Evolutionary conservation across 2,329 filamentous ascomycete species (phyloP), one percentile per base, ranked within the genome.

Genomic region (Zymoseptoria ardabiliae): DNA sequence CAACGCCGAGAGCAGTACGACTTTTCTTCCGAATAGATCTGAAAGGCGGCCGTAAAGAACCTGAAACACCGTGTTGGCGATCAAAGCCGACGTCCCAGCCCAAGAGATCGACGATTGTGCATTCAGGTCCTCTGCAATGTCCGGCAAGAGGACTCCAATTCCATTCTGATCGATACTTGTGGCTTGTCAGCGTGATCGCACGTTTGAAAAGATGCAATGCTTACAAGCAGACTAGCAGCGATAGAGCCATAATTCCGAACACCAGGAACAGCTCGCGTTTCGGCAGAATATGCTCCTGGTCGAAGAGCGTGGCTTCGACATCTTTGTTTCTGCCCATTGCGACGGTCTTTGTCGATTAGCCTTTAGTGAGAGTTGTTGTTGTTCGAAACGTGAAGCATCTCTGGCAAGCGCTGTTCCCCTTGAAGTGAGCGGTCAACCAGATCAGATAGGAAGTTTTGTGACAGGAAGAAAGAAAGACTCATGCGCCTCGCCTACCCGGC

Each of bases 21-120:
- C 75, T 69, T 87, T 87, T 21, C 84, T 78, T 9, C 69, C 70
- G 54, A 72, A 72, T 1, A 72, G 62, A 55, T 72, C 69, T n/a
- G 63, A 66, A 9, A 72, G 54, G 21, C 70, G 78, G n/a, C 85
- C 84, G 67, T 86, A 86, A 0, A 88, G 76, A 61, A 86, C 82
- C 62, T 85, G 84, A 64, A 87, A 87, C 45, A 82, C 80, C 0
- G 85, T 86, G 58, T 81, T 82, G 23, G 81, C 81, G 53, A 84
- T 79, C 51, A 84, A 69, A 2, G 77, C 77, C 6, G 80, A 78
- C 0, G 79, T 82, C 6, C 80, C 81, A 0, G 79, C 80, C 81
- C 81, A 83, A 0, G 79, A 76, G 49, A 85, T 85, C 0, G 79
- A 80, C n/a, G 58, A 55, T 7, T 73, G 72, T 1, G 75, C 70